Base-by-base conservation (phyloP, 768 basidiomycete species). In the Termitomyces sp. region DNA sequence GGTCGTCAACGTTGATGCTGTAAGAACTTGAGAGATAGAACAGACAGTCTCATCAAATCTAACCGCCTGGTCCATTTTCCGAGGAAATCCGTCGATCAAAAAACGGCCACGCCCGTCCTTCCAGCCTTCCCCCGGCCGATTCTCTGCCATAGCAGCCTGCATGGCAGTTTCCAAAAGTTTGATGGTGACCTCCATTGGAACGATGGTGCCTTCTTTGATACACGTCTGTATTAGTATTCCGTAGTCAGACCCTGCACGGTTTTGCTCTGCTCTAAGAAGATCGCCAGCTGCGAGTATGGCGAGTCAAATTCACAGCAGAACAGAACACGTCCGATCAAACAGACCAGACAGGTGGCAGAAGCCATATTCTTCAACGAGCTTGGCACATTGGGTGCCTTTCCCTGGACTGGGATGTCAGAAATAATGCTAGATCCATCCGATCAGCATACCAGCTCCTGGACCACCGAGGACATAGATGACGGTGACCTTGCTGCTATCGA, bases 41-140 rank as follows among this genome's bases (percentile, higher is more conserved):
- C 82, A 56, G 64, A 94, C 96, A 49, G 86, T 80, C 65, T 90
- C 78, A 67, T 98, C 96, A 68, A 98, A 99, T 70, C 87, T 86
- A 67, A 88, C 60, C 0, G 95, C 96, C 74, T 99, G 97, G 70
- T 99, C 97, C 94, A 98, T 95, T 79, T 98, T 95, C 61, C 96
- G 84, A 56, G 96, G 97, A 75, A 98, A 98, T 1, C 96, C 97
- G 63, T 99, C 96, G 61, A 99, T 87, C 66, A 98, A 80, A 79
- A 98, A 99, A 48, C 93, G 86, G 36, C 92, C 93, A 54, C 74
- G 76, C 27, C 88, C 91, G 34, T 82, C 75, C 9, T 70, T 72
- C 93, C 93, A 95, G 22, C 83, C 86, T 7, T 78, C 75, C 12
- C 77, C 76, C 0, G 73, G 58, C 51, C 69, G 72, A 20, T 66